Evolutionary conservation across 345 rosid species (phyloP), one percentile per base, ranked within the genome.

Genomic region (Triadica sebifera): DNA sequence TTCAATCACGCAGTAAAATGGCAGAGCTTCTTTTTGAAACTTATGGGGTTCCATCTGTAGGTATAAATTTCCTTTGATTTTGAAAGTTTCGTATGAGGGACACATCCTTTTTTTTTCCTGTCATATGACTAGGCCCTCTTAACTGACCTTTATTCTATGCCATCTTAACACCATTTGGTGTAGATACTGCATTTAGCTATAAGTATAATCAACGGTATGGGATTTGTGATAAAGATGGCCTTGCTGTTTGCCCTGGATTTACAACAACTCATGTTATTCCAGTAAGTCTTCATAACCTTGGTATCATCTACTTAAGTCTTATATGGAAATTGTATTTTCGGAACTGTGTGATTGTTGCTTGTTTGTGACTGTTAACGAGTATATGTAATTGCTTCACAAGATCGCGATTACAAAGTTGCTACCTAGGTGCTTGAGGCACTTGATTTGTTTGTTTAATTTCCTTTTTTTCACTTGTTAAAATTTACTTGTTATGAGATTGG

Each of bases 1-100:
- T 91, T 82, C 86, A 93, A 13, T 95, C 97, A 60, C 96, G 99
- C 53, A 83, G 97, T 84, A 95, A 89, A 90, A 95, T 95, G 98
- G 96, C 98, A 57, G 98, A 95, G 84, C 93, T 95, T 72, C 94
- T 95, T 56, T 95, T 91, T 80, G 94, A 93, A 78, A 91, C 98
- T 67, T 95, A 93, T 81, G 99, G 99, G 72, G 97, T 93, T 84
- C 99, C 98, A 83, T 85, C 98, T 65, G 82, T 94, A 78, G 98
- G 98, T 94, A 94, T 60, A 77, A 70, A 37, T 50, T 62, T 69
- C 37, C 73, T 52, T 62, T 17, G 3, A 6, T 24, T 41, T 22
- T 66, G 34, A 60, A 51, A 46, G 34, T 38, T 16, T 38, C 29
- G 52, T 70, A 49, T 8, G 45, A 29, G 4, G 15, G 43, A 11